Conservation (phyloP, 805 yeast genomes). For the Metschnikowia continentalis region DNA sequence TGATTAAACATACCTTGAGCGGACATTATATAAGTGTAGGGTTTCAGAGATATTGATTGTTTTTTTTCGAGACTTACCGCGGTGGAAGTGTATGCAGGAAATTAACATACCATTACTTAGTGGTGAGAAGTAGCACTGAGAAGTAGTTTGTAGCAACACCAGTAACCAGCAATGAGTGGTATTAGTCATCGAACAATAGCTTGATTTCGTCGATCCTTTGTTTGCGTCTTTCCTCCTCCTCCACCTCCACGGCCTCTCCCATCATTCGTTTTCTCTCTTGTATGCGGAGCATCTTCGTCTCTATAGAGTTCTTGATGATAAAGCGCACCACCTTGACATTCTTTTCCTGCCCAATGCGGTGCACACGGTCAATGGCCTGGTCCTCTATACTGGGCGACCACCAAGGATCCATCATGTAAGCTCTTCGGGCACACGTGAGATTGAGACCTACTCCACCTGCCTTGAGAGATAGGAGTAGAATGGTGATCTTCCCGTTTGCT, state of each 20-base stretch:
- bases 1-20: constrained; percentile 23
- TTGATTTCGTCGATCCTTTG: constrained; percentile 71
- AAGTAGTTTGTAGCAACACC: no score
- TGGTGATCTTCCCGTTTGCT: constrained; percentile 31
- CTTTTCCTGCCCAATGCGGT: constrained; percentile 79
- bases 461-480: constrained; percentile 70
- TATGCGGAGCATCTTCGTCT: constrained; percentile 80
- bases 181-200: constrained; percentile 52
- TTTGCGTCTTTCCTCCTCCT: constrained; percentile 68
- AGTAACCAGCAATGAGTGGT: not conserved
- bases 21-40: not conserved
- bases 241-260: constrained; percentile 75
- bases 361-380: constrained; percentile 88
- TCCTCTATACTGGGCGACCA: constrained; percentile 92
- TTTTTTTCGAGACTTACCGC: constrained; percentile 3
- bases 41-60: not conserved
- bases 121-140: no score
- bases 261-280: constrained; percentile 80
- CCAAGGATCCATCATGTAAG: constrained; percentile 94
- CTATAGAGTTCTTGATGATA: constrained; percentile 78
- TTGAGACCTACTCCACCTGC: constrained; percentile 96
- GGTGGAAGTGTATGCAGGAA: not conserved
- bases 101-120: no score
- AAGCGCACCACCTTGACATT: constrained; percentile 74
- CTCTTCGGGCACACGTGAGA: constrained; percentile 77